A percentile compares a stretch with the other conserved stretches of the same genome.
Conservation (phyloP, 169 alveolate species). For the Cryptosporidium sp. region DNA sequence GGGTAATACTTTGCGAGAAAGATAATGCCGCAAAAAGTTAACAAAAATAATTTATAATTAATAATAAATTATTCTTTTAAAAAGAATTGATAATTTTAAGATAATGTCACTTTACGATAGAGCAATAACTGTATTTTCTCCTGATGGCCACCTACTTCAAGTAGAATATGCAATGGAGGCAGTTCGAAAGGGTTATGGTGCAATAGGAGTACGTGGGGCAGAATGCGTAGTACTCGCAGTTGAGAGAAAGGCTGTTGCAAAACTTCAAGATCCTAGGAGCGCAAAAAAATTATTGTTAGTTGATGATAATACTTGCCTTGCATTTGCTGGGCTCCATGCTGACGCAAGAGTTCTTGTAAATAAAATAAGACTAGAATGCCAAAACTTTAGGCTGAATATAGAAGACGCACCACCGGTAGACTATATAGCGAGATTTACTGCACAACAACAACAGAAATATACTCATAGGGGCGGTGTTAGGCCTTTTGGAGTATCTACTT, state of each 20-base stretch:
- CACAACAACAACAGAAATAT: conserved; percentile 94
- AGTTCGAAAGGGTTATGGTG: conserved; percentile 95
- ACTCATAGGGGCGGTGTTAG: conserved; percentile 99
- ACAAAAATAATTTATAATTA: background rate
- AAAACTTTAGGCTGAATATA: conserved; percentile 93
- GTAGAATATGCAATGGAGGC: conserved; percentile 99
- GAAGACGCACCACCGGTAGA: conserved; percentile 97
- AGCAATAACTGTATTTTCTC: conserved; percentile 99
- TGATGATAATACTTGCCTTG: conserved; percentile 94
- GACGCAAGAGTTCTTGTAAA: conserved; percentile 98
- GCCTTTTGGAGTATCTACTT: conserved; percentile 97
- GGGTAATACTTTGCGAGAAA: background rate
- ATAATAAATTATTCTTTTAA: background rate
- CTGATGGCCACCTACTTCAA: conserved; percentile 99
- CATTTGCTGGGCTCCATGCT: conserved; percentile 99
- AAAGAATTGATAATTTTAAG: conserved; percentile 8
- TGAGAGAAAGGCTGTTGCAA: conserved; percentile 95
- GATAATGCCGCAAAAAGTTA: conserved; percentile 7
- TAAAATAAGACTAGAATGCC: conserved; percentile 95
- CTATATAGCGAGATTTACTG: conserved; percentile 94
- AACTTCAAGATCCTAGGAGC: conserved; percentile 93
- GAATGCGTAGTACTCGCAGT: conserved; percentile 97
- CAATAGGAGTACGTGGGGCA: conserved; percentile 95
- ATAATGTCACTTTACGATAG: conserved; percentile 94
- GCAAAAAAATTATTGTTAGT: conserved; percentile 92